Evolutionary conservation across 768 basidiomycete genomes (phyloP).

Genomic region (Auriscalpium orientale): DNA sequence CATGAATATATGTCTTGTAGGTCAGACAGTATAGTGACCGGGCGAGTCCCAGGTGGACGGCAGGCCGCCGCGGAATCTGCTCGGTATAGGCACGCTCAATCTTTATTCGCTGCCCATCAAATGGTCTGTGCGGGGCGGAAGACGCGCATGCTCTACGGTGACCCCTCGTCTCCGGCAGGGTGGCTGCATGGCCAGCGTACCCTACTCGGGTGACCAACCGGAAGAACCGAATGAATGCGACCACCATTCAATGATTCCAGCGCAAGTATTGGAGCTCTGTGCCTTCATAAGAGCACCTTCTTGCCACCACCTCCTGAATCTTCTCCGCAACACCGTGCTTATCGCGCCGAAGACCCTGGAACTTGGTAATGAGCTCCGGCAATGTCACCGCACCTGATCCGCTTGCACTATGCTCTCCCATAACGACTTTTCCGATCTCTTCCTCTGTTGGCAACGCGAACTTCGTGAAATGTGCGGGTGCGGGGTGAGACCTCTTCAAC

Average conservation of each 20-base stretch:
- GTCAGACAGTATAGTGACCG: too few relatives aligned
- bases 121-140: too few relatives aligned
- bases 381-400: constrained; percentile 53
- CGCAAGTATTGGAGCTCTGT: constrained; percentile 42
- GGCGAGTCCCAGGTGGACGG: too few relatives aligned
- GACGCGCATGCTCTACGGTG: too few relatives aligned
- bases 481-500: constrained; percentile 17
- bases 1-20: too few relatives aligned
- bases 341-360: constrained; percentile 38
- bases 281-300: constrained; percentile 50
- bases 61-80: too few relatives aligned
- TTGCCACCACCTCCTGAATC: constrained; percentile 64
- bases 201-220: too few relatives aligned
- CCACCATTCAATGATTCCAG: constrained; percentile 38
- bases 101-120: too few relatives aligned
- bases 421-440: constrained; percentile 60
- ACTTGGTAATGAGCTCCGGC: constrained; percentile 56
- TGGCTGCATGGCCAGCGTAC: too few relatives aligned
- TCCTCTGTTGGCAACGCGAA: constrained; percentile 72
- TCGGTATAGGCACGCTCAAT: too few relatives aligned
- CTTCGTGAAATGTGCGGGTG: constrained; percentile 20
- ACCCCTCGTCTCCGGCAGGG: too few relatives aligned
- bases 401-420: constrained; percentile 53
- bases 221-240: too few relatives aligned
- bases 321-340: constrained; percentile 67